Base-by-base conservation (phyloP, 1,139 yeast genomes). In the Hemisphaericaspora subhashii region DNA sequence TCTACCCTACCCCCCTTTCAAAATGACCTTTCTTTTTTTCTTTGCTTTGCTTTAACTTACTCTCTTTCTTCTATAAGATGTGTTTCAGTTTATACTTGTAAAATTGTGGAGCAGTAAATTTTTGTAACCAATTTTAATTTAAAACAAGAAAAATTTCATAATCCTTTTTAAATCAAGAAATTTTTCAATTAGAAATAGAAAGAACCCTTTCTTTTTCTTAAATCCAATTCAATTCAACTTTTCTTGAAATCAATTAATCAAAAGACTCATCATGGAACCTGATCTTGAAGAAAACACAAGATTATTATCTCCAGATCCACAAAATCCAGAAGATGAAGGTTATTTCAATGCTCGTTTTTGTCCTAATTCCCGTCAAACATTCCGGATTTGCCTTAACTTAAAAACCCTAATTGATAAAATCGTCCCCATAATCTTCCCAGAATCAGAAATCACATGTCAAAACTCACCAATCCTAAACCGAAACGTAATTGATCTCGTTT, bases 361-460 rank as follows among this genome's bases (percentile, higher is more conserved):
- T 20, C 89, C 90, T 9, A 75, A 78, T 33, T 68, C 89, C 8
- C 71, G 92, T 48, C 95, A 87, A 57, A 72, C 81, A 1, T 68
- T 87, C 42, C 70, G 92, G 38, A 79, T 88, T 38, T 85, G 94
- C 29, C 63, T 85, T 43, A 84, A 87, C 51, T 69, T 88, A 56
- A 87, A 88, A 57, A 66, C 70, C 36, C 66, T 88, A 33, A 81
- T 88, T 43, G 96, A 88, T 58, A 70, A 75, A 37, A 69, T 83
- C 11, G 72, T 88, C 18, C 89, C 95, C 0, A 74, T 83, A 32
- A 79, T 77, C 14, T 77, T 80, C 45, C 74, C 74, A 4, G 73
- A 64, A 22, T 56, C 63, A 1, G 74, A 71, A 10, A 71, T 87
- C 36, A 64, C 77, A 7, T 63, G 72, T 13, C 79, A 82, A 4